Conservation (phyloP, 2,329 filamentous ascomycete genomes). For the Microcyclospora pomicola region DNA sequence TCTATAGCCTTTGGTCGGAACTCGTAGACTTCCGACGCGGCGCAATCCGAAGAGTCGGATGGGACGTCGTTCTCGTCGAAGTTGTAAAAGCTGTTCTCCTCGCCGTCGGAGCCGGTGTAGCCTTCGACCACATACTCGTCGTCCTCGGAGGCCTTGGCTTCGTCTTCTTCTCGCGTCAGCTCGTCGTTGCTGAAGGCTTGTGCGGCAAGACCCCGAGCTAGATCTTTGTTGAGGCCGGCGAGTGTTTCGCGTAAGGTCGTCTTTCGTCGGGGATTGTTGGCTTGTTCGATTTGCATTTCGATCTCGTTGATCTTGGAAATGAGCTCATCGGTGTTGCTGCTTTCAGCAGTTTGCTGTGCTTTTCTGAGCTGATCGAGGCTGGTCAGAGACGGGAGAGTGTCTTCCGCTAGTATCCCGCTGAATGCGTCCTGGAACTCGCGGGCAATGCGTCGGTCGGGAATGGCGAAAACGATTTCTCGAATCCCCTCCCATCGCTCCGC, state of each 20-base stretch:
- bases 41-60: constrained; percentile 9
- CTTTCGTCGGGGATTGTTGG: constrained; percentile 16
- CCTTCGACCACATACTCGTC: constrained; percentile 10
- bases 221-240: constrained; percentile 19
- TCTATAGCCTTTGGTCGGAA: constrained; percentile 8
- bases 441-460: constrained; percentile 40
- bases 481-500: constrained; percentile 31
- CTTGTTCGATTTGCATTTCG: constrained; percentile 23
- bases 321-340: constrained; percentile 8
- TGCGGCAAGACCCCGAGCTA: constrained; percentile 19
- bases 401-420: constrained; percentile 14
- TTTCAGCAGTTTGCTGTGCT: neutral
- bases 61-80: constrained; percentile 13
- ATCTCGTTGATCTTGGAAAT: constrained; percentile 19
- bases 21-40: constrained; percentile 11
- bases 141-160: constrained; percentile 5
- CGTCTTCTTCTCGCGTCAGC: constrained; percentile 9
- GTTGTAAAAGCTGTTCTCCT: constrained; percentile 17
- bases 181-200: constrained; percentile 16
- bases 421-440: constrained; percentile 33
- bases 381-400: constrained; percentile 1
- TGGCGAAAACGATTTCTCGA: constrained; percentile 45
- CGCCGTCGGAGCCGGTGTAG: constrained; percentile 13
- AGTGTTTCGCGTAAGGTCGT: constrained; percentile 20
- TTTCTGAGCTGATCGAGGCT: neutral